Evolutionary conservation across 768 basidiomycete species (phyloP).

Genomic region (Auricularia sp.): DNA sequence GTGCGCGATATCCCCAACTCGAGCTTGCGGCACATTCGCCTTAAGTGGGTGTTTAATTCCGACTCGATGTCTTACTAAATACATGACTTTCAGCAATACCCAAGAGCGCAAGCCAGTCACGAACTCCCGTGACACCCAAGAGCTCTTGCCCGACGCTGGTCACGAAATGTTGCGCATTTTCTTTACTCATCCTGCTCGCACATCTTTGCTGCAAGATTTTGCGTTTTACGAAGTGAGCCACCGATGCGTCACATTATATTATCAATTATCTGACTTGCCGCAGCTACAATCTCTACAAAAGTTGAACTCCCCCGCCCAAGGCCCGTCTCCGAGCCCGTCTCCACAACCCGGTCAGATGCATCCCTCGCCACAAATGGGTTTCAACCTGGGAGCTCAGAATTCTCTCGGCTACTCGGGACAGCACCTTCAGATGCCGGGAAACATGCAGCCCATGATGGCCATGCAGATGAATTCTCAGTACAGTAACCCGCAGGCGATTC

Average conservation of each 20-base stretch:
- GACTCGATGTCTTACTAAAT: background rate
- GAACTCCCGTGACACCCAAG: slow-evolving; percentile 95
- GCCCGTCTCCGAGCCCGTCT: slow-evolving; percentile 28
- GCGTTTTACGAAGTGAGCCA: slow-evolving; percentile 74
- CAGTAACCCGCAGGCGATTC: slow-evolving; percentile 60
- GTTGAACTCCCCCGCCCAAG: slow-evolving; percentile 19
- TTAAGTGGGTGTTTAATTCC: slow-evolving; percentile 44
- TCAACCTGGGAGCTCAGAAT: slow-evolving; percentile 39
- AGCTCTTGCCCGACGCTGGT: slow-evolving; percentile 89
- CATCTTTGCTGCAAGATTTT: slow-evolving; percentile 87
- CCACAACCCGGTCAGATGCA: slow-evolving; percentile 27
- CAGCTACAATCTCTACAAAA: slow-evolving; percentile 86
- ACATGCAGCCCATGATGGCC: slow-evolving; percentile 42
- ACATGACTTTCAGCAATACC: slow-evolving; percentile 59
- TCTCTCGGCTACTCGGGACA: slow-evolving; percentile 41
- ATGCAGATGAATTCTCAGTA: slow-evolving; percentile 45
- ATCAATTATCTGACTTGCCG: slow-evolving; percentile 2
- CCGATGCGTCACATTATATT: background rate
- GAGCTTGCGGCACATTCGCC: slow-evolving; percentile 77
- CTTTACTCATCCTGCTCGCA: slow-evolving; percentile 84
- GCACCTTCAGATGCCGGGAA: slow-evolving; percentile 38
- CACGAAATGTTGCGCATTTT: slow-evolving; percentile 96
- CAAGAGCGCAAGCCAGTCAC: slow-evolving; percentile 98
- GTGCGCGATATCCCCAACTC: slow-evolving; percentile 92
- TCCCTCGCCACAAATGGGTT: slow-evolving; percentile 24